Evolutionary conservation across 148 eudicot genomes (phyloP).

Genomic region (Drosera capensis): DNA sequence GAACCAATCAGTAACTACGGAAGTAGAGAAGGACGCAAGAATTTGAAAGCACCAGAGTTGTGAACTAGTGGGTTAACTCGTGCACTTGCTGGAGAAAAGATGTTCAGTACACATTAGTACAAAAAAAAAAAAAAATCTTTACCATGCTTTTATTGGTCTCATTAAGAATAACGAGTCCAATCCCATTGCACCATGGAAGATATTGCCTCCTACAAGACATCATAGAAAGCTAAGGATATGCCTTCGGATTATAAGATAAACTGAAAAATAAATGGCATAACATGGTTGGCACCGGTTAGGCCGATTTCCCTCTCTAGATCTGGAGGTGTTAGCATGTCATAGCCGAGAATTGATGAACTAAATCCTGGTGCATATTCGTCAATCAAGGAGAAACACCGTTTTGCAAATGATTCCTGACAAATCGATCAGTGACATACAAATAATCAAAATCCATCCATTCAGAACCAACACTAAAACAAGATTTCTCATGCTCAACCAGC

Average conservation of each 20-base stretch:
- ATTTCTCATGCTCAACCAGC: background rate
- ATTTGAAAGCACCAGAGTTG: background rate
- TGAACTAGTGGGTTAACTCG: background rate
- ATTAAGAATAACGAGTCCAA: slow-evolving; percentile 83
- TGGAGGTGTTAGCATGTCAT: slow-evolving; percentile 98
- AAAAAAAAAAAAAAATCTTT: slow-evolving; percentile 11
- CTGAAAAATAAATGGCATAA: background rate
- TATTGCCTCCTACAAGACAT: slow-evolving; percentile 68
- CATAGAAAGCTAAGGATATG: background rate
- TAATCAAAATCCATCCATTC: background rate
- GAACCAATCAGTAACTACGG: background rate
- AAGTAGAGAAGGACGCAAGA: background rate
- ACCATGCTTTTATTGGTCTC: slow-evolving; percentile 98
- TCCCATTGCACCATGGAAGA: slow-evolving; percentile 97
- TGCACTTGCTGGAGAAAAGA: background rate
- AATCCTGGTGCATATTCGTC: slow-evolving; percentile 96
- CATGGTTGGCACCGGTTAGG: slow-evolving; percentile 50
- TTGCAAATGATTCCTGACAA: slow-evolving; percentile 61
- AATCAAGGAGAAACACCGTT: slow-evolving; percentile 69
- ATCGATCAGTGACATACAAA: background rate
- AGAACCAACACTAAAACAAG: background rate
- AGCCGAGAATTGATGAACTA: slow-evolving; percentile 79
- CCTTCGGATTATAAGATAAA: background rate
- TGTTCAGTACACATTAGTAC: no score
- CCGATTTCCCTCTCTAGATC: slow-evolving; percentile 87